Evolutionary conservation across 2,329 filamentous ascomycete genomes (phyloP).

Genomic region (Hypoxylon sp.): DNA sequence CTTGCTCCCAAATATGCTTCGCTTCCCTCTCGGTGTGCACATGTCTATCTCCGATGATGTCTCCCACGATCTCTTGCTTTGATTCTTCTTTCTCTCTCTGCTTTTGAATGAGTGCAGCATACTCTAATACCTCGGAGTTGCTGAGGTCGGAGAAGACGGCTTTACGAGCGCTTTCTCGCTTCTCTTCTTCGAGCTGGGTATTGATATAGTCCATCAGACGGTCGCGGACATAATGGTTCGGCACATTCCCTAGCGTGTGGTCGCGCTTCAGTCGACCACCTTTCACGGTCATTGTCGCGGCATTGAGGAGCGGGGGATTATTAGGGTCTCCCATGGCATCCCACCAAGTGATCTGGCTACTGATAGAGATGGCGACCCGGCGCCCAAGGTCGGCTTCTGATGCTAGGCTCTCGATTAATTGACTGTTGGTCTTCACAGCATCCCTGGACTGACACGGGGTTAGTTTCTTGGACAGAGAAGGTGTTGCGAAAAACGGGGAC

Average conservation of each 20-base stretch:
- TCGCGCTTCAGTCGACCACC: conserved; percentile 18
- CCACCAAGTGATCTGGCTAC: conserved; percentile 8
- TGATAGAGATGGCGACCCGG: neutral
- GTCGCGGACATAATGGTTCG: conserved; percentile 24
- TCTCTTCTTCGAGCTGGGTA: conserved; percentile 12
- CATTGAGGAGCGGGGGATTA: neutral
- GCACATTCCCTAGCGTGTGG: conserved; percentile 21
- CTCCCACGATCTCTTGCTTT: neutral
- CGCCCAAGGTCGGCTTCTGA: conserved; percentile 1
- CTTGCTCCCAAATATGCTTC: conserved; percentile 2
- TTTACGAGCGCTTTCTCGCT: conserved; percentile 6
- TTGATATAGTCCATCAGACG: conserved; percentile 26
- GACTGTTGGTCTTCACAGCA: conserved; percentile 13
- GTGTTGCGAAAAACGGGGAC: too few species aligned
- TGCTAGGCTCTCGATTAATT: conserved; percentile 20
- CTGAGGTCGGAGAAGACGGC: conserved; percentile 24
- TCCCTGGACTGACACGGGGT: neutral
- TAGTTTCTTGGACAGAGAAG: neutral
- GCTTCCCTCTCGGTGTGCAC: neutral
- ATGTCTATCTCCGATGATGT: neutral
- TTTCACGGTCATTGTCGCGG: neutral
- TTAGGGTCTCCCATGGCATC: conserved; percentile 1
- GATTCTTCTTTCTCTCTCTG: neutral
- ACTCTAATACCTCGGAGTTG: conserved; percentile 11
- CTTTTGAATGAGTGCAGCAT: conserved; percentile 11